These are phyloP conservation scores for Eucalyptus pauciflora DNA, from an alignment of 345 rosid species.

Conservation along the genomic window DNA sequence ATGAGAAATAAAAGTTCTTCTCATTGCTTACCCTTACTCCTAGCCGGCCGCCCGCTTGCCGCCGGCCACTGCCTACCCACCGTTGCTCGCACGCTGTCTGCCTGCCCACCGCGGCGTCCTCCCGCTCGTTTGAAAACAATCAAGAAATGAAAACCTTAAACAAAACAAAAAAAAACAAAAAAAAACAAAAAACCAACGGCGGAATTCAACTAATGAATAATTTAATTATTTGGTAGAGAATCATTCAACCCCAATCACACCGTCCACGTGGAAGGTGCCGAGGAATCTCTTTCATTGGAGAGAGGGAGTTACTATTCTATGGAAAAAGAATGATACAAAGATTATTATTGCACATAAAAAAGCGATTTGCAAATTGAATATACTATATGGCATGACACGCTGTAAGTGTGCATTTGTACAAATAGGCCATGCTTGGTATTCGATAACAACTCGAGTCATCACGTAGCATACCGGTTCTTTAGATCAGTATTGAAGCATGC, in stretches of 20 bases:
- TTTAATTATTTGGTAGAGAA: not conserved
- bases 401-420: not conserved
- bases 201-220: not conserved
- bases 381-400: rapidly evolving
- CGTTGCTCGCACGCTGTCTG: too few relatives aligned
- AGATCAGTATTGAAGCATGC: rapidly evolving
- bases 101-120: too few relatives aligned
- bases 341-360: too few relatives aligned
- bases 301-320: not conserved
- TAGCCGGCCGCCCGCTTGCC: too few relatives aligned
- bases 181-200: not conserved
- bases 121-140: not conserved
- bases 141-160: not conserved
- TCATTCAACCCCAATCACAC: not conserved
- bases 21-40: too few relatives aligned
- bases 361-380: not conserved
- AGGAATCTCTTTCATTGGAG: not conserved
- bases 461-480: rapidly evolving
- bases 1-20: too few relatives aligned
- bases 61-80: rapidly evolving
- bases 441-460: too few relatives aligned
- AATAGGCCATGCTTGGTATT: too few relatives aligned
- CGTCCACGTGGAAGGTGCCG: not conserved
- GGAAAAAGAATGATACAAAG: too few relatives aligned
- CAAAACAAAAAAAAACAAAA: too few relatives aligned